Evolutionary conservation across 768 basidiomycete species (phyloP), one percentile per base, ranked within the genome.

Genomic region (Tylopilus cervinicoccineus): DNA sequence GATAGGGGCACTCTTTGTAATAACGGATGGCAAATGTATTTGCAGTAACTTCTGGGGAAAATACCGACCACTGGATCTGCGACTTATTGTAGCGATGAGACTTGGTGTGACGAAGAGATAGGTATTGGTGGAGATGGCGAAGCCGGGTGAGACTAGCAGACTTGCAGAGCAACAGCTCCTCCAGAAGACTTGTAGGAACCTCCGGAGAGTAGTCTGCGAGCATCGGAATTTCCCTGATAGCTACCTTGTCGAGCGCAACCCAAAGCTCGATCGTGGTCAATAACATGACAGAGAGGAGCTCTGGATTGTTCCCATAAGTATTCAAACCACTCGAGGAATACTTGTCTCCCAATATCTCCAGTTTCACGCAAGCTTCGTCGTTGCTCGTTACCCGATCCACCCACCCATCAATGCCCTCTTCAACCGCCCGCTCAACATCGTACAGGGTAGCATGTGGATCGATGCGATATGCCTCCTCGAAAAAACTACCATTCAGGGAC

Each of bases 261-360:
- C 79, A 80, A 16, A 80, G 61, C 26, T 76, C 70, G 20, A 78
- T 55, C 27, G 72, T 49, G 5, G 72, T 73, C 41, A 80, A 61
- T 28, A 79, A 52, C 68, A 78, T 73, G 16, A 71, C 45, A 11
- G 68, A 69, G 5, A 55, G 36, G n/a, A 52, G 41, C 48, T 76
- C 74, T 8, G 74, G 70, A 37, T 67, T 74, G 19, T 54, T 50
- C 13, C 44, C 41, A 41, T 74, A 75, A 7, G 54, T 44, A 0
- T n/a, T 26, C 20, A 40, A 24, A 1, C 74, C 67, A 1, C 57
- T 46, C 1, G 52, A 46, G 5, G 58, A 55, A 40, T 75, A 70
- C 7, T 51, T 38, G 14, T 32, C 34, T 14, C 62, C 64, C 36
- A 61, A 64, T 4, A 56, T 52, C 34, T 56, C 66, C 26, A 75